phyloP scores from a whole-genome alignment of 2,329 filamentous ascomycete species.

The Leptographium procerum region DNA sequence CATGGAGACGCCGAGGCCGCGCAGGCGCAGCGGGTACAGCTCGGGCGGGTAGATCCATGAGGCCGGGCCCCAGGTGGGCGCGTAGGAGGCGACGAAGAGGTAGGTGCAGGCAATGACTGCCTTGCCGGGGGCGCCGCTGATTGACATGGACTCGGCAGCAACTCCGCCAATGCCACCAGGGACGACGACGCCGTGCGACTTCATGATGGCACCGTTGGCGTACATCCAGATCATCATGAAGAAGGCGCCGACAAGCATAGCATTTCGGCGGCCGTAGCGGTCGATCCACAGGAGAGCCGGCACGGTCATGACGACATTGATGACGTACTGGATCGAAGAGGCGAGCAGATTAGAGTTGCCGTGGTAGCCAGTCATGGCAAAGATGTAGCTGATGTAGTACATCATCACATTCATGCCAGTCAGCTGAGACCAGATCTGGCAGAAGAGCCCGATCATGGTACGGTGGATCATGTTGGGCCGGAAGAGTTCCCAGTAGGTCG shows the following conservation, averaged over 20 bases:
- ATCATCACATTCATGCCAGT: constrained; percentile 69
- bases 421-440: constrained; percentile 65
- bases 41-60: constrained; percentile 37
- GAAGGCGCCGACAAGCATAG: constrained; percentile 52
- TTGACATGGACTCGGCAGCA: constrained; percentile 32
- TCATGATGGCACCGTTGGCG: constrained; percentile 34
- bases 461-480: constrained; percentile 64
- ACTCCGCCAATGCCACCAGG: constrained; percentile 23
- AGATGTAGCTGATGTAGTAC: constrained; percentile 62
- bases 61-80: constrained; percentile 31
- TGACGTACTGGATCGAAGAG: constrained; percentile 62
- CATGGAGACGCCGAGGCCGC: constrained; percentile 25
- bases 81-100: constrained; percentile 43
- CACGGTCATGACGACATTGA: constrained; percentile 71
- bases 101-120: constrained; percentile 56
- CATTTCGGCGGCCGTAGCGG: constrained; percentile 59
- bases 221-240: constrained; percentile 47
- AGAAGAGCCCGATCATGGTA: constrained; percentile 59
- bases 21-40: constrained; percentile 31
- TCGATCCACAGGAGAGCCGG: constrained; percentile 67
- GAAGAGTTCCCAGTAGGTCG: constrained; percentile 62
- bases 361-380: constrained; percentile 58
- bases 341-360: constrained; percentile 47
- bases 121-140: constrained; percentile 37
- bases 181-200: constrained; percentile 26